phyloP scores from a whole-genome alignment of 495 filamentous ascomycete genomes.

The Xylaria venustula region DNA sequence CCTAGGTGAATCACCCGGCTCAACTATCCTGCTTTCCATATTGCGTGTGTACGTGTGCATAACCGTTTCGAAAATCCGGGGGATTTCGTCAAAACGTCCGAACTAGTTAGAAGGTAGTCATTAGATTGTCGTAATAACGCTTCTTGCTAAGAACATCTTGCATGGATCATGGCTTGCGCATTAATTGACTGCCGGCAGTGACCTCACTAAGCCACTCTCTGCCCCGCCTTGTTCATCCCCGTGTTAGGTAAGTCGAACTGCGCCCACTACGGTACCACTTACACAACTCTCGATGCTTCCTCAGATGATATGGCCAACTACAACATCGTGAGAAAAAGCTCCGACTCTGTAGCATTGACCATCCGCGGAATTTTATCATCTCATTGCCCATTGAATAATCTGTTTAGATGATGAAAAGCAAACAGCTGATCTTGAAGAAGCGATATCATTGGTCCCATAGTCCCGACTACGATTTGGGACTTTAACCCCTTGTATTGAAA shows the following conservation, averaged over 20 bases:
- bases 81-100: not conserved
- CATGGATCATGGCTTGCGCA: too few species aligned
- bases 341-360: too few species aligned
- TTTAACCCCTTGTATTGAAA: not conserved
- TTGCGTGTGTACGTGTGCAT: not conserved
- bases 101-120: not conserved
- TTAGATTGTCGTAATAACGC: too few species aligned
- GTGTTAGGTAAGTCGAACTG: too few species aligned
- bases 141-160: too few species aligned
- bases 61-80: slow-evolving; percentile 10
- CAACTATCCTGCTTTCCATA: not conserved
- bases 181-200: not conserved
- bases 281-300: too few species aligned
- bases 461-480: not conserved
- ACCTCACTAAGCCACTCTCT: too few species aligned
- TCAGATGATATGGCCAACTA: too few species aligned
- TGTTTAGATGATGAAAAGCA: not conserved
- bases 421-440: not conserved
- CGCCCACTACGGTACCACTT: too few species aligned
- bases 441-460: not conserved
- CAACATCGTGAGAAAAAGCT: too few species aligned
- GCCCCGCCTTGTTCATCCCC: too few species aligned
- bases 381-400: not conserved
- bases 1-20: not conserved
- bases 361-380: not conserved